Base-by-base conservation (phyloP, 1,284 basidiomycete species). In the Cutaneotrichosporon mucoides region DNA sequence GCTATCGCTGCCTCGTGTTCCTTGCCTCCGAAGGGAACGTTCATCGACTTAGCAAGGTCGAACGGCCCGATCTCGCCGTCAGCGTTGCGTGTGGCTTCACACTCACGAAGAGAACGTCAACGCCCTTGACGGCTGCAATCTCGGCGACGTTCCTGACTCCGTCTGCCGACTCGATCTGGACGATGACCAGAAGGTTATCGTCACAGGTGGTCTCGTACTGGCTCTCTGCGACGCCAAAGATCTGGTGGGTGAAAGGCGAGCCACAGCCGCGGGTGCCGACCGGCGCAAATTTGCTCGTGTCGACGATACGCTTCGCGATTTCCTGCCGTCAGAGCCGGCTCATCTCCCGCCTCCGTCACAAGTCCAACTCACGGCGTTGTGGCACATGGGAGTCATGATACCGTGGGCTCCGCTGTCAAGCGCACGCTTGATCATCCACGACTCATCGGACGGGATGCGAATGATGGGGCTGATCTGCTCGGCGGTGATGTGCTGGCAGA, bases 391-490 rank as follows among this genome's bases (percentile, higher is more conserved):
- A 10, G 66, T 65, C 66, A 76, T 62, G 41, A 76, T 47, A 2
- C 71, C 74, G 50, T 72, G 72, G 0, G 72, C 68, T 16, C 75
- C 75, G 3, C 70, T 64, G 60, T 76, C 75, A n/a, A 76, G 62
- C 3, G 75, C 73, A 5, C 75, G 59, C 65, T 76, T 76, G 63
- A 76, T 66, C 42, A 71, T 59, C 46, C 61, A 69, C n/a, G 63
- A 62, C 51, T 73, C 72, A 37, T 68, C 68, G 6, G 63, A 66
- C 0, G 73, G 71, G 9, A 75, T 67, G 6, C 74, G 68, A 35
- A 75, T 67, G 49, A 75, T 72, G 8, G 74, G 72, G n/a, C 64
- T 66, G 35, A 65, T 68, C 6, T 66, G 67, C 44, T 60, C 53
- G 34, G 55, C 55, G 2, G 59, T 55, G 43, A 61, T 55, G 55